Conservation (phyloP, 179 eudicot species). For the Gypsophila paniculata region DNA sequence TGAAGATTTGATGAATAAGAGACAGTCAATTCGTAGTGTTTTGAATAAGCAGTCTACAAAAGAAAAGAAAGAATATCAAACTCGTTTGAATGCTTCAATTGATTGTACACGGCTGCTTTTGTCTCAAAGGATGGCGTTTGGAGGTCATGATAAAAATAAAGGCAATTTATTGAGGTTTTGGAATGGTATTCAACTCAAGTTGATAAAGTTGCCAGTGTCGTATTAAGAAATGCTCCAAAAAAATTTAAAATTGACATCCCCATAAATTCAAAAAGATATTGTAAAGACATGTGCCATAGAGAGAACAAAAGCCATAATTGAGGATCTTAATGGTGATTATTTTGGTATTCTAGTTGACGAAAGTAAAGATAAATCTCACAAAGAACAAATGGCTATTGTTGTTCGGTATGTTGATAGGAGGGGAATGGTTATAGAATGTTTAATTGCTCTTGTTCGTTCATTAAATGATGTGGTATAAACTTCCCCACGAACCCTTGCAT, state of each 20-base stretch:
- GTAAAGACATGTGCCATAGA: not conserved
- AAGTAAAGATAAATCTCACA: not conserved
- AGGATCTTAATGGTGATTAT: slow-evolving; percentile 4
- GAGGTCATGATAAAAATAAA: slow-evolving; percentile 7
- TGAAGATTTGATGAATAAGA: not conserved
- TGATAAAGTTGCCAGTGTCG: not conserved
- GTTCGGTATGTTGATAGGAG: not conserved
- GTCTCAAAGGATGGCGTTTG: not conserved
- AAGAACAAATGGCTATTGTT: slow-evolving; percentile 8
- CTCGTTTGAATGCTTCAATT: not conserved
- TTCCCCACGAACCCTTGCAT: too few species aligned
- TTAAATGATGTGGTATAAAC: not conserved
- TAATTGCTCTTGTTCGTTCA: not conserved
- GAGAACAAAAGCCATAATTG: not conserved
- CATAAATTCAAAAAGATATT: not conserved
- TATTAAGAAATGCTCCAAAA: not conserved
- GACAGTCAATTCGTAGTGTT: not conserved
- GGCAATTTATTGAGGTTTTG: not conserved
- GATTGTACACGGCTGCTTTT: not conserved
- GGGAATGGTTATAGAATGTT: slow-evolving; percentile 8
- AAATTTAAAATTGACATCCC: not conserved
- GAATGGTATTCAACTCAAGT: not conserved
- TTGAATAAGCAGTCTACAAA: not conserved
- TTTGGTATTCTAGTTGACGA: slow-evolving; percentile 12
- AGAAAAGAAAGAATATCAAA: not conserved